Evolutionary conservation across 2,329 filamentous ascomycete genomes (phyloP), one percentile per base, ranked within the genome.

Genomic region (Elsinoe ampelina): DNA sequence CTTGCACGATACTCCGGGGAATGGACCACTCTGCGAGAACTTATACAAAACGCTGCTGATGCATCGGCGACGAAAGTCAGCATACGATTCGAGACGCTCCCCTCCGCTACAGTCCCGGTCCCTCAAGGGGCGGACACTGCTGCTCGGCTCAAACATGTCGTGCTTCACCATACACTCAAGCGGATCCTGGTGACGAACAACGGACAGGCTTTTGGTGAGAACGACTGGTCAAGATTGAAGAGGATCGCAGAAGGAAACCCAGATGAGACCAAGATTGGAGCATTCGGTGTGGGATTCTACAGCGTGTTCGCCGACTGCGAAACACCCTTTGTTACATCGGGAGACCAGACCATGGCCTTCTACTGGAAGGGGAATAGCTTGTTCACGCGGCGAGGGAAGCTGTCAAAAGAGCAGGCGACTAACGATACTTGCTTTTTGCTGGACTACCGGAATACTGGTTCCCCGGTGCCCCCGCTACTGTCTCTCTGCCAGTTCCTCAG

Each of bases 351-450:
- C 36, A 96, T 98, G 89, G 92, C 92, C 0, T 98, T 98, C 68
- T 98, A 96, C 75, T 98, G 93, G 95, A 97, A 96, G 71, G 91
- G 87, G n/a, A 97, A 97, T 70, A 89, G 89, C 4, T 79, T 98
- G 1, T 97, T 95, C 69, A 98, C 95, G 20, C 86, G 91, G 64
- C 88, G 89, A 63, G 79, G 93, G 19, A 83, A 84, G 62, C 73
- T 96, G 6, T 83, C 86, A 1, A 77, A 82, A 45, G 81, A 81
- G 20, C 79, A 89, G 65, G 73, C 77, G 13, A 86, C 78, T 57
- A 76, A 76, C 32, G 63, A 65, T 36, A 98, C 95, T 1, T 87
- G 86, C n/a, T 98, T 98, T 68, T 84, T 96, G 47, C 79, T 98
- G 47, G 91, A 97, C 67, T 96, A 97, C 71, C 82, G 93, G 66